Base-by-base conservation (phyloP, 2,329 filamentous ascomycete species). In the Penicillium sp. region DNA sequence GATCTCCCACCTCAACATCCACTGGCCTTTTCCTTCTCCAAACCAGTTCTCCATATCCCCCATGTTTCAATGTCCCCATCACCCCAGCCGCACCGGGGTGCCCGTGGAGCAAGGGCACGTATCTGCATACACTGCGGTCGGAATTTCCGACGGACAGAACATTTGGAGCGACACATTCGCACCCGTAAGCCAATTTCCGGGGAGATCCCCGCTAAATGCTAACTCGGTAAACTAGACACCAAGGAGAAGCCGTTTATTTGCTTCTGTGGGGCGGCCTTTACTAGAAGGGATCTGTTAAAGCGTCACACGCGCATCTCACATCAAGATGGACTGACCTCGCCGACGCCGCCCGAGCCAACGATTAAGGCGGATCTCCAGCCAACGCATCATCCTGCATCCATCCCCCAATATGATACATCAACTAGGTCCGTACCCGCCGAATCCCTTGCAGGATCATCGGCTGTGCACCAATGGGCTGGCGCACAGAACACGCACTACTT, bases 161-260 rank as follows among this genome's bases (percentile, higher is more conserved):
- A 72, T 63, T 63, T 72, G 45, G 70, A 72, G 66, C 69, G 70
- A 34, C 70, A 72, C 61, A 66, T 72, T 40, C 69, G 70, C 56
- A 72, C 70, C 31, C 70, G 70, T 72, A 67, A 63, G 69, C 50
- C 50, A 43, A 55, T 38, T 35, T 14, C 45, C 31, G 22, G 35
- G 35, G 26, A 34, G 2, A 34, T 6, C 45, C 52, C 37, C 39
- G 38, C 45, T 31, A 50, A 50, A 50, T 55, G 52, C 38, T 55
- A 50, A 44, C 31, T 13, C 14, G 13, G 31, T 18, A 38, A 31
- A 50, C 37, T 22, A 72, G 70, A 72, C 56, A 72, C 70, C 24
- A 72, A 72, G 47, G 70, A 72, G 57, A 72, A 72, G 49, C 70
- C 70, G 18, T 72, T 72, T 51, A 66, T 70, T 40, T 72, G 70